Percentiles rank a stretch among this genome's conserved stretches.
phyloP scores from a whole-genome alignment of 2,329 filamentous ascomycete genomes.

The Neofusicoccum ribis region DNA sequence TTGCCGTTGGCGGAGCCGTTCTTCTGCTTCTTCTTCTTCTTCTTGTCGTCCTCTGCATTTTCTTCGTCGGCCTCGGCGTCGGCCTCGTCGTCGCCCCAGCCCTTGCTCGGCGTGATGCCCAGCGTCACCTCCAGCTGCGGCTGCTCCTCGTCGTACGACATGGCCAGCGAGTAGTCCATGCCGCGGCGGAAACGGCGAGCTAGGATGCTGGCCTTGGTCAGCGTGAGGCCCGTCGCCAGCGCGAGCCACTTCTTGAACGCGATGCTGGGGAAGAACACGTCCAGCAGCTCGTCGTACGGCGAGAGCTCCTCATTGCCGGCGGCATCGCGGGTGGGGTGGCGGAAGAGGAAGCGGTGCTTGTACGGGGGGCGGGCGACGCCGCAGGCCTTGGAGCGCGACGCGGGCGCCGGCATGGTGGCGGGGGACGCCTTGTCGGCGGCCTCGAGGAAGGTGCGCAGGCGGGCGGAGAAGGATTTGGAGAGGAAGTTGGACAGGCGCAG shows the following conservation, averaged over 20 bases:
- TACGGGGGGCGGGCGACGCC: conserved; percentile 81
- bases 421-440: conserved; percentile 54
- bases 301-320: conserved; percentile 34
- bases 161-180: conserved; percentile 89
- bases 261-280: conserved; percentile 78
- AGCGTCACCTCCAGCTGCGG: conserved; percentile 85
- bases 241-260: conserved; percentile 90
- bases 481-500: conserved; percentile 80
- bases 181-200: conserved; percentile 85
- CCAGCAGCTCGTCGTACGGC: conserved; percentile 72
- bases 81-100: conserved; percentile 75
- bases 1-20: conserved; percentile 31
- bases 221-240: conserved; percentile 72
- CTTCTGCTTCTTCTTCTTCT: conserved; percentile 43
- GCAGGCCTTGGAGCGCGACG: conserved; percentile 41
- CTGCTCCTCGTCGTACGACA: conserved; percentile 70
- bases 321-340: conserved; percentile 54
- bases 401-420: conserved; percentile 32
- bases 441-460: conserved; percentile 70
- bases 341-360: conserved; percentile 90
- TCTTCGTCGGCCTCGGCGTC: conserved; percentile 52
- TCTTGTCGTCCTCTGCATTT: conserved; percentile 36
- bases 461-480: conserved; percentile 71
- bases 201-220: conserved; percentile 75
- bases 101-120: conserved; percentile 77